A percentile compares a stretch with the other conserved stretches of the same genome.
These are phyloP conservation scores for Silene conica DNA, from an alignment of 148 eudicot species.

Conservation along the genomic window DNA sequence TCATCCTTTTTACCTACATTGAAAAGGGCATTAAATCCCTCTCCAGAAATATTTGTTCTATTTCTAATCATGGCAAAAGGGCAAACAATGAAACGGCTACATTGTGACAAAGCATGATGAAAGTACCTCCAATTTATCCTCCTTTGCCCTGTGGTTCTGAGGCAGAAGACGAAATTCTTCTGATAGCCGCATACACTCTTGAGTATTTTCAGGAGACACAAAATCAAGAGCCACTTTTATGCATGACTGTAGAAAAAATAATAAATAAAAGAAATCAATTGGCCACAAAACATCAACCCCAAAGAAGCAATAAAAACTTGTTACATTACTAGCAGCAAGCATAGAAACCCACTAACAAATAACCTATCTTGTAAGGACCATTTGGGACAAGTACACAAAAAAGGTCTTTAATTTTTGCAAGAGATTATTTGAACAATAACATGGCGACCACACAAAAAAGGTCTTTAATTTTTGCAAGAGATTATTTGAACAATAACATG, in stretches of 20 bases:
- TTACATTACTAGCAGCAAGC: not conserved
- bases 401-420: not conserved
- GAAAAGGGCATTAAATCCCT: not conserved
- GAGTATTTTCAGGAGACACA: slow-evolving; percentile 32
- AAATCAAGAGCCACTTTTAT: slow-evolving; percentile 34
- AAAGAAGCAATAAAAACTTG: not conserved
- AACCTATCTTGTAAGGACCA: not conserved
- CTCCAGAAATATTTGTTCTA: not conserved
- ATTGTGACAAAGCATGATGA: not conserved
- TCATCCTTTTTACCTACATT: slow-evolving; percentile 22
- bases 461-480: not conserved
- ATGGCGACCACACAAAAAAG: not conserved
- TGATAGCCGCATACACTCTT: slow-evolving; percentile 28
- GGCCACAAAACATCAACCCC: not conserved
- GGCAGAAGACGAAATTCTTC: slow-evolving; percentile 30
- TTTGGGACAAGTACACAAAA: not conserved
- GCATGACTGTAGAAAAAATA: slow-evolving; percentile 27
- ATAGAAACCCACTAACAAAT: not conserved
- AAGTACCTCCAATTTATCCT: slow-evolving; percentile 31
- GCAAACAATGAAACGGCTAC: not conserved
- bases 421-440: not conserved
- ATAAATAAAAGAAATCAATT: not conserved
- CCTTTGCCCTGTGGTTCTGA: slow-evolving; percentile 31
- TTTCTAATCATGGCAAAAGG: not conserved
- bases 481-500: not conserved